Evolutionary conservation across 352 stramenopile species (phyloP), one percentile per base, ranked within the genome.

Genomic region (Phytopythium ostracodes): DNA sequence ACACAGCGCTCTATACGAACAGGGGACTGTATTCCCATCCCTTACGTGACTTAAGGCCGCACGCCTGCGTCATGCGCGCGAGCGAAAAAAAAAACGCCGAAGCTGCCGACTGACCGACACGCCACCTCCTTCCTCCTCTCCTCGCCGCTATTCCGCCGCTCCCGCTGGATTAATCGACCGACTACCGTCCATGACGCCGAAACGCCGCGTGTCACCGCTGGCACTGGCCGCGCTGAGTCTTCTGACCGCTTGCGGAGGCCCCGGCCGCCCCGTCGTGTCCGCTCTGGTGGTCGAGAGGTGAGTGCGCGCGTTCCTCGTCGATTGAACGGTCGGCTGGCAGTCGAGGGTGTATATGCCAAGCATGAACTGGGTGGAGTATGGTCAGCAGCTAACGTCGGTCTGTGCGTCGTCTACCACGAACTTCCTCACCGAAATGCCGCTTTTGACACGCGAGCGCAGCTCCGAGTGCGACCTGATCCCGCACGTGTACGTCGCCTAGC

Each of bases 231-330:
- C 72, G 14, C 31, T 75, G 42, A 42, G 33, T 50, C 56, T 59
- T 29, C 17, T 52, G 44, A 50, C 65, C 24, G 49, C 18, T 8
- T 9, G 8, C 27, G 2, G 50, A 11, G 25, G 17, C 29, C 25
- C 8, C 14, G 27, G 29, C 29, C 29, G 29, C 29, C 29, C 25
- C 15, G 52, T 22, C 4, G 47, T 20, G 3, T 66, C 58, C 18
- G 70, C 76, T 27, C 72, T 88, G n/a, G 66, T 85, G 42, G 64
- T 86, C 31, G 72, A 85, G 51, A 79, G 76, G 78, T 87, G 46
- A 52, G 11, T 4, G 46, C 20, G n/a, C 27, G 46, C 46, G 11
- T 22, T 31, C 20, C n/a, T 27, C 46, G 46, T 52, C n/a, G 46
- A 5, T 9, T 52, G 10, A 10, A 11, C 14, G 7, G 7, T 10